These are phyloP conservation scores for Babesia microti DNA, from an alignment of 169 alveolate species.

Conservation along the genomic window DNA sequence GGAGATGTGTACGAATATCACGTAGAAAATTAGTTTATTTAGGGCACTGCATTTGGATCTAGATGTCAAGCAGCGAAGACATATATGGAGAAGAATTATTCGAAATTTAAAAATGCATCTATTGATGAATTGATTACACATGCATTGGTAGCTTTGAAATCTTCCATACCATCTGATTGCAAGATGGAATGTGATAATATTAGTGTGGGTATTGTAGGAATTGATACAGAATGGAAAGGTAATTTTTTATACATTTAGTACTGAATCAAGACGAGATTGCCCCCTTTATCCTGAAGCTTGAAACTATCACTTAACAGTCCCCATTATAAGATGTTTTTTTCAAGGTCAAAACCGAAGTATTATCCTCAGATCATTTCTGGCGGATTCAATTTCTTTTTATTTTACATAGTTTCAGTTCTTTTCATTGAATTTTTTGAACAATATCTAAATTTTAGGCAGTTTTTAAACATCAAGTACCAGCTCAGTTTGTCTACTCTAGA, in stretches of 20 bases:
- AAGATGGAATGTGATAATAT: slow-evolving; percentile 70
- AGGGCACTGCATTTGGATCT: slow-evolving; percentile 93
- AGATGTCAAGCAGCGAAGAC: slow-evolving; percentile 95
- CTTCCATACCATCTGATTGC: slow-evolving; percentile 73
- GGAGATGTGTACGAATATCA: slow-evolving; percentile 90
- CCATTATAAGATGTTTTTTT: too few species aligned
- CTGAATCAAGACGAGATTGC: slow-evolving; percentile 13
- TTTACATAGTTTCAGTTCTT: slow-evolving; percentile 12
- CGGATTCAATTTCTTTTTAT: slow-evolving; percentile 21
- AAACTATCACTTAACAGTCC: too few species aligned
- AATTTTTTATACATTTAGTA: too few species aligned
- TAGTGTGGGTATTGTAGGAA: slow-evolving; percentile 72
- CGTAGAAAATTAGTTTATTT: slow-evolving; percentile 10
- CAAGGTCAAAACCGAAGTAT: too few species aligned
- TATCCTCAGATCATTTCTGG: slow-evolving; percentile 12
- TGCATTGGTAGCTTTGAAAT: slow-evolving; percentile 79
- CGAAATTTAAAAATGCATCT: slow-evolving; percentile 62
- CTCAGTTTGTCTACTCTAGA: slow-evolving; percentile 12
- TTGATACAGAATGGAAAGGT: slow-evolving; percentile 53
- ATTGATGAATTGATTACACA: slow-evolving; percentile 69
- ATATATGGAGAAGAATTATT: slow-evolving; percentile 86
- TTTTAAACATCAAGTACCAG: slow-evolving; percentile 18
- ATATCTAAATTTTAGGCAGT: slow-evolving; percentile 37
- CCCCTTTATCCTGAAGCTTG: slow-evolving; percentile 30
- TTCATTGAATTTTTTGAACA: slow-evolving; percentile 34